phyloP scores from a whole-genome alignment of 768 basidiomycete species.

The Boletus insuetus region DNA sequence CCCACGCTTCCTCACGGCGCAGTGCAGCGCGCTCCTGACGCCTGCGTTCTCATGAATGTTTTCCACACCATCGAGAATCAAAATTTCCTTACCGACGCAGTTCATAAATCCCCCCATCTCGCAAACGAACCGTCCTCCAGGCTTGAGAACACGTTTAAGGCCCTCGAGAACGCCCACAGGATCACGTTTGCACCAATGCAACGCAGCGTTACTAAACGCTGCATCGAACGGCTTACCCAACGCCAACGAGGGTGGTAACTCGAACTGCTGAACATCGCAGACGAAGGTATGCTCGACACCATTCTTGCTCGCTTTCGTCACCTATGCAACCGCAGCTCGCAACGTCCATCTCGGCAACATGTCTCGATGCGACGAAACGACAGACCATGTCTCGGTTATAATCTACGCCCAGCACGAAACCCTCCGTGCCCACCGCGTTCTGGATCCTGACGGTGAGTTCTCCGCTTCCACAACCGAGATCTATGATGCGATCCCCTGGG shows the following conservation, averaged over 20 bases:
- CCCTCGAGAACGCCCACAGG: conserved; percentile 64
- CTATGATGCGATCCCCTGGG: conserved; percentile 68
- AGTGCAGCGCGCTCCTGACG: conserved; percentile 55
- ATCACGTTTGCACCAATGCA: conserved; percentile 85
- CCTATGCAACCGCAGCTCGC: conserved; percentile 35
- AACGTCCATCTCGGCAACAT: background rate
- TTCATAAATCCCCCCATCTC: conserved; percentile 83
- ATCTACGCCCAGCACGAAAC: conserved; percentile 68
- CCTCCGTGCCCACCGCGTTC: conserved; percentile 47
- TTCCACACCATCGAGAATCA: background rate
- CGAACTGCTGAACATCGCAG: conserved; percentile 52
- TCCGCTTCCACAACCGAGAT: conserved; percentile 83
- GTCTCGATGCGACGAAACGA: background rate
- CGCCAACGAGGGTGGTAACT: conserved; percentile 30
- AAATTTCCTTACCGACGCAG: conserved; percentile 47
- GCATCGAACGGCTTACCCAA: conserved; percentile 55
- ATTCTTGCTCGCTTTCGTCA: conserved; percentile 48
- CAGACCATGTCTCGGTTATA: conserved; percentile 70
- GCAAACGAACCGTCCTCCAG: conserved; percentile 67
- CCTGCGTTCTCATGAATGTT: conserved; percentile 40
- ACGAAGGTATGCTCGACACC: conserved; percentile 48
- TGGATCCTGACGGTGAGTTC: conserved; percentile 65
- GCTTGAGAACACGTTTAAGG: conserved; percentile 59
- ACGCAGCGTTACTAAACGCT: conserved; percentile 74
- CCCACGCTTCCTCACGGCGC: conserved; percentile 49